phyloP scores from a whole-genome alignment of 208 protist species.

The Acanthamoeba divionensis region DNA sequence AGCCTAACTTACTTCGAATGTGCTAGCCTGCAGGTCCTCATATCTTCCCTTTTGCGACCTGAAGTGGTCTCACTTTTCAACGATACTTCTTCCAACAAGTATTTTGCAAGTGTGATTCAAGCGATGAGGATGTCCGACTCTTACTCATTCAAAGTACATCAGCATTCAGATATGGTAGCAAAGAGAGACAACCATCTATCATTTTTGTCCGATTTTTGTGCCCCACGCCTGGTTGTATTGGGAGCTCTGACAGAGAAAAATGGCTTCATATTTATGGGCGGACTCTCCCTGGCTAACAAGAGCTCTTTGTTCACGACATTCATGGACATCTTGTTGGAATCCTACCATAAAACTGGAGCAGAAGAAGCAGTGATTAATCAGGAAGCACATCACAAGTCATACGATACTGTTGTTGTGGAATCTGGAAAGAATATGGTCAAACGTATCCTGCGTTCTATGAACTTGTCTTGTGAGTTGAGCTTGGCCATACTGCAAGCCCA shows the following conservation, averaged over 20 bases:
- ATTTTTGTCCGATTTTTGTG: too few relatives aligned
- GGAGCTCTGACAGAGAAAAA: neutral
- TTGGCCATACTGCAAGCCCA: neutral
- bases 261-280: constrained; percentile 26
- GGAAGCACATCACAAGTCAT: neutral
- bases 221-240: neutral
- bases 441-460: constrained; percentile 2
- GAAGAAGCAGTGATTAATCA: neutral
- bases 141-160: too few relatives aligned
- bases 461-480: neutral
- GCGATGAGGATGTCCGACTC: too few relatives aligned
- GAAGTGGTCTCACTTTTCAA: neutral
- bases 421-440: constrained; percentile 36
- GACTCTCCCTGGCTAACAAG: constrained; percentile 13
- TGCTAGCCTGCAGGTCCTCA: neutral
- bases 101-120: too few relatives aligned
- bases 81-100: too few relatives aligned
- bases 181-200: too few relatives aligned
- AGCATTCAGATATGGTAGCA: too few relatives aligned
- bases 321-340: constrained; percentile 22
- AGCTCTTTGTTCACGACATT: constrained; percentile 17
- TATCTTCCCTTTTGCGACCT: neutral
- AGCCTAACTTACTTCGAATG: constrained; percentile 8
- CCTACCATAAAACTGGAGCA: neutral
- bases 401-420: neutral